phyloP scores from a whole-genome alignment of 192 early-diverging fungal species.

The Entomortierella lignicola region DNA sequence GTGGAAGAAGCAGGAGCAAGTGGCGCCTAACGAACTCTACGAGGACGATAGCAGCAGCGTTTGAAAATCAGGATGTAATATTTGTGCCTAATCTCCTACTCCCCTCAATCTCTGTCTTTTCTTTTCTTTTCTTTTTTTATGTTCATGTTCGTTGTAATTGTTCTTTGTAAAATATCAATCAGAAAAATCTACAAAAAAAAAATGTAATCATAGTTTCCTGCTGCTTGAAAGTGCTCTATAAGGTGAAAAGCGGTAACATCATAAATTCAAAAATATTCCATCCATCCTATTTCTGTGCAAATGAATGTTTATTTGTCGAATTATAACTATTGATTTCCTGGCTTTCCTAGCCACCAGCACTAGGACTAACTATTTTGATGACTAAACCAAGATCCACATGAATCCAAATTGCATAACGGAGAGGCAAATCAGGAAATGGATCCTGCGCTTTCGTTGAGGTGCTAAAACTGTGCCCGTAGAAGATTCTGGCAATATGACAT shows the following conservation, averaged over 20 bases:
- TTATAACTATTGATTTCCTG: too few relatives aligned
- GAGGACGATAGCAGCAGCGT: neutral
- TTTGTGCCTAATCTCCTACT: neutral
- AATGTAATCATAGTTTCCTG: constrained; percentile 1
- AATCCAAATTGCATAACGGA: constrained; percentile 85
- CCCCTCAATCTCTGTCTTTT: neutral
- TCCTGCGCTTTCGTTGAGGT: constrained; percentile 81
- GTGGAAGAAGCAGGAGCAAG: neutral
- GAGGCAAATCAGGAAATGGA: constrained; percentile 90
- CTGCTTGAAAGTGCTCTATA: too few relatives aligned
- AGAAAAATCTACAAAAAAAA: neutral
- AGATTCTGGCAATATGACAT: constrained; percentile 78
- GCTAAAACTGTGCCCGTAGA: constrained; percentile 68
- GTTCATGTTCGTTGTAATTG: too few relatives aligned
- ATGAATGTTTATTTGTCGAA: too few relatives aligned
- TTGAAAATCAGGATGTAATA: neutral
- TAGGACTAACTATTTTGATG: neutral
- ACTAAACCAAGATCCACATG: constrained; percentile 81
- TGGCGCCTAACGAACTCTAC: neutral
- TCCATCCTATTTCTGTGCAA: too few relatives aligned
- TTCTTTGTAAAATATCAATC: neutral
- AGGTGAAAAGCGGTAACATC: too few relatives aligned
- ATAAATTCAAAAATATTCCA: too few relatives aligned
- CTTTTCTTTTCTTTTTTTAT: neutral
- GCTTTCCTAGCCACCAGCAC: too few relatives aligned